Base-by-base conservation (phyloP, 2,329 filamentous ascomycete genomes). In the Fusarium tricinctum region DNA sequence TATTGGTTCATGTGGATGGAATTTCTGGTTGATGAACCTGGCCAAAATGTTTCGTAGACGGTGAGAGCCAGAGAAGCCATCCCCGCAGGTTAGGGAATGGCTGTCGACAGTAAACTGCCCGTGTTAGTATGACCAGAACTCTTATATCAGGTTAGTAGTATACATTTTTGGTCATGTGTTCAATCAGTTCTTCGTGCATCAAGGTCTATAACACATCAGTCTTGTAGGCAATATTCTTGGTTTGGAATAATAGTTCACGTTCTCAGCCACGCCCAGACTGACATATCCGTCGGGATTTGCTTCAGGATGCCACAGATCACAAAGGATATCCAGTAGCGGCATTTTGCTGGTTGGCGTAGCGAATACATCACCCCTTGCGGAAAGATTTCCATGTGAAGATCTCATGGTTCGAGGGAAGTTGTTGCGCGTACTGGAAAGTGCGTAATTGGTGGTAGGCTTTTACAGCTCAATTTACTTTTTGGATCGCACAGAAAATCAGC, bases 211-310 rank as follows among this genome's bases (percentile, higher is more conserved):
- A 4, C 2, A 4, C 3, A n/a, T 59, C 10, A 58, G 26, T 6
- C n/a, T 3, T 13, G 40, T 4, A 0, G 23, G 23, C 23, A 8
- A 6, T 23, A n/a, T 0, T n/a, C 3, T 1, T 8, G 1, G 1
- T n/a, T 12, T 9, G 14, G 14, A 4, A 3, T 22, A 3, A 30
- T 39, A 4, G 8, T 13, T 2, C 28, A 23, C 57, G 8, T 30
- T 30, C 10, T 58, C 53, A 2, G 57, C 57, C 0, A 58, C 30
- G 2, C 53, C 53, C 2, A 59, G 43, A 23, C 57, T 42, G 15
- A 50, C 38, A 0, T 38, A 58, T 10, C 57, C 35, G 0, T 2
- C 8, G 1, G 22, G 17, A 9, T 59, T 59, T 0, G 35, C 38
- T 9, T 38, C 43, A 0, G 33, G 43, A 15, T 59, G 28, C 53